A percentile compares a stretch with the other conserved stretches of the same genome.
Conservation (phyloP, 352 stramenopile species). For the Blastocystis hominis region DNA sequence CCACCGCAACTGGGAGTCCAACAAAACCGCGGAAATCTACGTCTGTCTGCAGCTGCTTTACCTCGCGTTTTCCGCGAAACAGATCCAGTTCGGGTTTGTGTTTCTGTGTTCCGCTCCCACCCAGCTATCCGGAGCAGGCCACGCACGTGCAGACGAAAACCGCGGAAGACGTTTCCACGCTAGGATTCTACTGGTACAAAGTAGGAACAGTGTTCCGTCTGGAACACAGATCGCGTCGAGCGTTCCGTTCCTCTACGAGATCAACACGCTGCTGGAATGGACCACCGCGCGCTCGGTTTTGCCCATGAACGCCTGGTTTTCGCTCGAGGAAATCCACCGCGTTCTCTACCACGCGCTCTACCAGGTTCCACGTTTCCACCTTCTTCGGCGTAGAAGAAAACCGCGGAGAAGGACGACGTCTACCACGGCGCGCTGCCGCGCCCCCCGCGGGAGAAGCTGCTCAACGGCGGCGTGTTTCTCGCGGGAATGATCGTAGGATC, state of each 20-base stretch:
- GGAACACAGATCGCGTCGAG: background rate
- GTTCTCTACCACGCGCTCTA: conserved; percentile 7
- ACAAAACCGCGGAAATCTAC: background rate
- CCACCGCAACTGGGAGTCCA: conserved; percentile 35
- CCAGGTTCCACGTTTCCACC: background rate
- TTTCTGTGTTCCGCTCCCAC: background rate
- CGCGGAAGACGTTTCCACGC: background rate
- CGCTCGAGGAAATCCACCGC: background rate
- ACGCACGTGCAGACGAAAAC: background rate
- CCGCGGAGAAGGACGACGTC: background rate
- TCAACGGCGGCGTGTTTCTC: background rate
- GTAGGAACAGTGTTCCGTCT: background rate
- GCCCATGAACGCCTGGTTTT: background rate
- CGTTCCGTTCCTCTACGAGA: conserved; percentile 23
- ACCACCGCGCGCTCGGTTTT: background rate
- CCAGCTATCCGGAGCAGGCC: background rate
- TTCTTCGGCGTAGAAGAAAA: background rate
- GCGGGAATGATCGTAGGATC: conserved; percentile 2
- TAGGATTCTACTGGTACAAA: background rate
- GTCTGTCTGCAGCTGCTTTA: conserved; percentile 16
- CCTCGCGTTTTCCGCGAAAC: background rate
- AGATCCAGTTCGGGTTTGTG: background rate
- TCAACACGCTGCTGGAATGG: conserved; percentile 20
- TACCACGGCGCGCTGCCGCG: background rate
- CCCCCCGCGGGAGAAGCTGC: background rate